These are phyloP conservation scores for Dictyostelium intermedium DNA, from an alignment of 78 protist species.

Conservation along the genomic window DNA sequence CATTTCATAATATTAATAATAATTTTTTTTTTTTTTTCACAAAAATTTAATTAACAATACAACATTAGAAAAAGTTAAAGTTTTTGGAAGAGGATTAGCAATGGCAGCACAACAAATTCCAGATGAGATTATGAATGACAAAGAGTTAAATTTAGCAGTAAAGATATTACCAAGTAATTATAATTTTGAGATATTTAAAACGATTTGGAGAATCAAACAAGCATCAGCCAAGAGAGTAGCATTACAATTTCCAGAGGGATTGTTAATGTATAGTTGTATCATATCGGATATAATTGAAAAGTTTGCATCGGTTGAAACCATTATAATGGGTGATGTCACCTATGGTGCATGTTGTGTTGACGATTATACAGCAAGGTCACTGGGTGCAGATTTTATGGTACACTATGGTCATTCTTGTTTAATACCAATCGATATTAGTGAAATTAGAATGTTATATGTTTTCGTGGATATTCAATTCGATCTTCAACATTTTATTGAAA, in stretches of 20 bases:
- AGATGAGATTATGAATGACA: slow-evolving; percentile 33
- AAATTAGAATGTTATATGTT: slow-evolving; percentile 90
- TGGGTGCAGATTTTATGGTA: slow-evolving; percentile 96
- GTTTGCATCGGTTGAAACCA: slow-evolving; percentile 81
- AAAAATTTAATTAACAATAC: no score
- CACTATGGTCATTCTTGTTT: slow-evolving; percentile 99
- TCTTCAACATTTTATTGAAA: slow-evolving; percentile 88
- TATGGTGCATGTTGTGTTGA: slow-evolving; percentile 99
- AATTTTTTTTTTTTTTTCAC: background rate
- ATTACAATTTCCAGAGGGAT: slow-evolving; percentile 98
- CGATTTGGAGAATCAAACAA: slow-evolving; percentile 90
- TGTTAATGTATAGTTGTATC: slow-evolving; percentile 93
- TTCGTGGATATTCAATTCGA: slow-evolving; percentile 96
- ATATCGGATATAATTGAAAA: slow-evolving; percentile 94
- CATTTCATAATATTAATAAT: background rate
- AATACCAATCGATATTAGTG: slow-evolving; percentile 84
- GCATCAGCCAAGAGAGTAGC: slow-evolving; percentile 88
- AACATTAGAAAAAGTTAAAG: slow-evolving; percentile 29
- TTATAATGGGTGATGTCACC: slow-evolving; percentile 98
- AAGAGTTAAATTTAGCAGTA: slow-evolving; percentile 24
- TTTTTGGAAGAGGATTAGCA: slow-evolving; percentile 37
- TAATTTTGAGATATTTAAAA: slow-evolving; percentile 97
- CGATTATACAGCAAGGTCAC: slow-evolving; percentile 94
- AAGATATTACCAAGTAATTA: slow-evolving; percentile 92
- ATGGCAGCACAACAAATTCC: slow-evolving; percentile 63